phyloP scores from a whole-genome alignment of 257 asterid species.

The Lycium ferocissimum region DNA sequence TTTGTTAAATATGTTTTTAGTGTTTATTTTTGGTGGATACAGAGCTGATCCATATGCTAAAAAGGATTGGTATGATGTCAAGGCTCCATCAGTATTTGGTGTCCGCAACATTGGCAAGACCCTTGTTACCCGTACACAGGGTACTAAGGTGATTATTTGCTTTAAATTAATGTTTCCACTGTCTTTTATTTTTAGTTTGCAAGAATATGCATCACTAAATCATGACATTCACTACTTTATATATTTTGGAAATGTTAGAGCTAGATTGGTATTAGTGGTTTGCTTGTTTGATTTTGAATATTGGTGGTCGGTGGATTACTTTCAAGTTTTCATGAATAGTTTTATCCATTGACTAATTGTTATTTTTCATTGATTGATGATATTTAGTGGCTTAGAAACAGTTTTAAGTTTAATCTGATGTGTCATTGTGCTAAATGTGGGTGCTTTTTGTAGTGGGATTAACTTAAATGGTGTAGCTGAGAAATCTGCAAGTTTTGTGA shows the following conservation, averaged over 20 bases:
- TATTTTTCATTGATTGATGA: not conserved
- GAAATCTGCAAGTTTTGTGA: not conserved
- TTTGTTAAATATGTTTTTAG: not conserved
- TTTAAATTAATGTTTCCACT: not conserved
- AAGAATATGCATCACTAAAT: not conserved
- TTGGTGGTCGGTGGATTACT: not conserved
- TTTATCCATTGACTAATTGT: not conserved
- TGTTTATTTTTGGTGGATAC: not conserved
- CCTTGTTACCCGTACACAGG: conserved; percentile 25
- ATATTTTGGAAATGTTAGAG: not conserved
- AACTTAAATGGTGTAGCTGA: no score
- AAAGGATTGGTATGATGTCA: conserved; percentile 25
- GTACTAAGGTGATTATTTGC: conserved; percentile 14
- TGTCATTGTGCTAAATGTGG: not conserved
- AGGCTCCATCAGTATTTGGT: conserved; percentile 27
- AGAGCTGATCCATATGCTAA: conserved; percentile 26
- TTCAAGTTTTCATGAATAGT: not conserved
- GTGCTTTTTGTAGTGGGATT: not conserved
- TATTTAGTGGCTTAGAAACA: not conserved
- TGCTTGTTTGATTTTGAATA: not conserved
- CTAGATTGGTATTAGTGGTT: not conserved
- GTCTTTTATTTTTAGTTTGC: not conserved
- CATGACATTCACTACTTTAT: not conserved
- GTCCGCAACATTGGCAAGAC: conserved; percentile 21
- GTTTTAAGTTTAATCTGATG: not conserved